Conservation (phyloP, 768 basidiomycete species). For the Leccinum sublutescens region DNA sequence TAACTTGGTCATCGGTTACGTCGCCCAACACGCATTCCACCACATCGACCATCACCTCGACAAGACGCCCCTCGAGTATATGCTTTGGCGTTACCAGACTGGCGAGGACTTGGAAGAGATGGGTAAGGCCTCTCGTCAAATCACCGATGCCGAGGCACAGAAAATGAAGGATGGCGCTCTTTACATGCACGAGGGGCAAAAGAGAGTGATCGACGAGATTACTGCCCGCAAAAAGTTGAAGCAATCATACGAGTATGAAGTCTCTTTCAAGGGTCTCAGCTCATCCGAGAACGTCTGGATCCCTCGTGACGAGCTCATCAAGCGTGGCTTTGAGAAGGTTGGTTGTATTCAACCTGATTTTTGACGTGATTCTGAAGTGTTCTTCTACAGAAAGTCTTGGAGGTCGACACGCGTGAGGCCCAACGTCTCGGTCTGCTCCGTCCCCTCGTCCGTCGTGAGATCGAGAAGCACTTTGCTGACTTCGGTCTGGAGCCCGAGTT, state of each 20-base stretch:
- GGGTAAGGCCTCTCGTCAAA: slow-evolving; percentile 85
- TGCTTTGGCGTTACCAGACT: slow-evolving; percentile 99
- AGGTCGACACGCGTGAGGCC: slow-evolving; percentile 96
- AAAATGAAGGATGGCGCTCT: slow-evolving; percentile 96
- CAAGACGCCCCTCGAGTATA: slow-evolving; percentile 98
- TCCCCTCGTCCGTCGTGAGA: slow-evolving; percentile 96
- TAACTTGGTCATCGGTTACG: slow-evolving; percentile 98
- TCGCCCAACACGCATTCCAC: slow-evolving; percentile 99
- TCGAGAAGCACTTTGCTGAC: slow-evolving; percentile 99
- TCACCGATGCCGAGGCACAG: slow-evolving; percentile 81
- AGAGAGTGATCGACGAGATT: slow-evolving; percentile 94
- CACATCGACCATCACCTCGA: slow-evolving; percentile 98
- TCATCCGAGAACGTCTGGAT: slow-evolving; percentile 99
- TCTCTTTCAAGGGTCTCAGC: slow-evolving; percentile 90
- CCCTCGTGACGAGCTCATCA: slow-evolving; percentile 93
- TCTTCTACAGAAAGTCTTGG: slow-evolving; percentile 77
- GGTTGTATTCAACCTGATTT: slow-evolving; percentile 12
- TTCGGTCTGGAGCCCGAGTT: slow-evolving; percentile 99
- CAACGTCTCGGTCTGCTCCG: slow-evolving; percentile 93
- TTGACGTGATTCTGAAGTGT: background rate
- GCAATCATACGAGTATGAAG: slow-evolving; percentile 99
- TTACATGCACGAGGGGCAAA: slow-evolving; percentile 89
- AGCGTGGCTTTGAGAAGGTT: slow-evolving; percentile 96
- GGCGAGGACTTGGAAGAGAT: slow-evolving; percentile 98
- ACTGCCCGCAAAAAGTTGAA: slow-evolving; percentile 93